Evolutionary conservation across 2,329 filamentous ascomycete genomes (phyloP), one percentile per base, ranked within the genome.

Genomic region (Colletotrichum viniferum): DNA sequence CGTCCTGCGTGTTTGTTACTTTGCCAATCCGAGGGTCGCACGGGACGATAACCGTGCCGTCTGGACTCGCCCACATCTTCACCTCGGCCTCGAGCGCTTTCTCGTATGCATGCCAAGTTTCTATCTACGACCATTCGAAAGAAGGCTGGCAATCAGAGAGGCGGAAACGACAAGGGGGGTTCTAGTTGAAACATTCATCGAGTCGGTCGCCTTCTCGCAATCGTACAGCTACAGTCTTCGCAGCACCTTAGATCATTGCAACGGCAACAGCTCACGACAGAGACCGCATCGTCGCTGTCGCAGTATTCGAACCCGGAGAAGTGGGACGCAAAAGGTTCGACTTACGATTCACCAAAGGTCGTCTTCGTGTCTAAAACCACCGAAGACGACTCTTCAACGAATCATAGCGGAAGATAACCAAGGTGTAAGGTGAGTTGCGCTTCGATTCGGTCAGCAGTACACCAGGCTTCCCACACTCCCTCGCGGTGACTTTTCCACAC

Each of bases 11-110:
- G 79, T 85, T 85, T 84, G 85, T 85, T 86, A 81, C 80, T 77
- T 77, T 78, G 75, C 81, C 84, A 86, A 86, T 86, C 4, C 43
- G 85, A 84, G 79, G 79, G 86, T 86, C 85, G 86, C 85, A 81
- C 81, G 78, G 81, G 78, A 81, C 81, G 78, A 82, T 78, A 83
- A 80, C 80, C 77, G 79, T 78, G 77, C 36, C 70, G 78, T 73
- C 74, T 69, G 74, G 77, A 65, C 78, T 84, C 82, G 64, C 83
- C 84, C 86, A 84, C 85, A 52, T 52, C 43, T 52, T 13, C 43
- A 52, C 73, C 72, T 79, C 74, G 77, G 72, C 78, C 79, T 76
- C 78, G 81, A 82, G 78, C 78, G 79, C 74, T 56, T 55, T 77
- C 82, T 77, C 82, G 81, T 78, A 83, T 86, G 83, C 82, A 82